These are phyloP conservation scores for Mycena amicta DNA, from an alignment of 768 basidiomycete genomes.

Conservation along the genomic window DNA sequence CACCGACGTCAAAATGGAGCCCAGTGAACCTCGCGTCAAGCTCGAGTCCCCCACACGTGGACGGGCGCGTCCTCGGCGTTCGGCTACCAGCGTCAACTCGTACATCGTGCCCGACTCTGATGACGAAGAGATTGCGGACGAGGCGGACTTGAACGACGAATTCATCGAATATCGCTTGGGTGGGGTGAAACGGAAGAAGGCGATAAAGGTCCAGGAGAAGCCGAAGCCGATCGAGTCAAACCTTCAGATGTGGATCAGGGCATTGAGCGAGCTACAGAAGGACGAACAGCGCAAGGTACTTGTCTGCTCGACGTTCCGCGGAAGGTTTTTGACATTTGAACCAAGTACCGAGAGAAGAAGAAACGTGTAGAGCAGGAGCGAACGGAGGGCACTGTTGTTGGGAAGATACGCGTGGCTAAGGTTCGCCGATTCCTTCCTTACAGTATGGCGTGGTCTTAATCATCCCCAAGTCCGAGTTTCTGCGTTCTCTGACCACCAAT, in stretches of 20 bases:
- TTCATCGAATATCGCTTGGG: constrained; percentile 17
- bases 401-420: constrained; percentile 59
- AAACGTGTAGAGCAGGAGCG: constrained; percentile 58
- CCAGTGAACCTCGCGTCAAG: constrained; percentile 17
- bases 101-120: constrained; percentile 20
- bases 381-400: constrained; percentile 39
- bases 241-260: constrained; percentile 69
- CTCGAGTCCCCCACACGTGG: constrained; percentile 3
- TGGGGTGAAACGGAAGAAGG: constrained; percentile 25
- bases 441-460: too few species aligned
- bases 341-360: constrained; percentile 66
- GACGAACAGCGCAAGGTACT: constrained; percentile 72
- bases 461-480: constrained; percentile 61
- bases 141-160: constrained; percentile 19
- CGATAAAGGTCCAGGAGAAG: constrained; percentile 46
- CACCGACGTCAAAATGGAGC: constrained; percentile 22
- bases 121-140: constrained; percentile 25
- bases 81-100: constrained; percentile 17
- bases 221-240: constrained; percentile 42
- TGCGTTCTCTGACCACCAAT: constrained; percentile 59
- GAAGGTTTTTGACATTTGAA: constrained; percentile 5
- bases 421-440: too few species aligned
- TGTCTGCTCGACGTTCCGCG: constrained; percentile 5
- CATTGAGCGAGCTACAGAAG: constrained; percentile 59
- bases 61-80: constrained; percentile 19